These are phyloP conservation scores for Penicillium sp. DNA, from an alignment of 2,329 filamentous ascomycete genomes.

Conservation along the genomic window DNA sequence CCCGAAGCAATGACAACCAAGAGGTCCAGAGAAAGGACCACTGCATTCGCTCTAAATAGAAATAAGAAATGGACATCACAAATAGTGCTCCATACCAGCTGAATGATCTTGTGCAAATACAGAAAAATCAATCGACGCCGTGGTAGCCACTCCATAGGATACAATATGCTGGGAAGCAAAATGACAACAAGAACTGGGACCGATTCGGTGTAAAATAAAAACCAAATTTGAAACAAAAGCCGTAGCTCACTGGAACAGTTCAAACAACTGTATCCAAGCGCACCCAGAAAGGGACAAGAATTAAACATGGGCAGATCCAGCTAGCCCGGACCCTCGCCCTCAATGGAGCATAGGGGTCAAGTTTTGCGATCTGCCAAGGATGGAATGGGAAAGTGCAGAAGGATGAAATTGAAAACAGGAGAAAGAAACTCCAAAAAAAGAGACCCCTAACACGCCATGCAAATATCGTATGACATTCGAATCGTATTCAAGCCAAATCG, in stretches of 20 bases:
- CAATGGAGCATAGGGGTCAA: neutral
- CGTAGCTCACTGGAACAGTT: conserved; percentile 3
- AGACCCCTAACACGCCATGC: conserved; percentile 21
- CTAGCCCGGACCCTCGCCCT: neutral
- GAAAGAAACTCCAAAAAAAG: conserved; percentile 8
- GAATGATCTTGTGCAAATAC: conserved; percentile 18
- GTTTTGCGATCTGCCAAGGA: conserved; percentile 6
- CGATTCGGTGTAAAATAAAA: neutral
- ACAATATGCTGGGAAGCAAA: conserved; percentile 25
- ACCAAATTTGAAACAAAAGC: conserved; percentile 7
- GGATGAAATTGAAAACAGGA: conserved; percentile 14
- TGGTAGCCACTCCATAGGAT: conserved; percentile 27
- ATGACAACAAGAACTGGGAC: conserved; percentile 5
- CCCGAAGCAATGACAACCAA: neutral
- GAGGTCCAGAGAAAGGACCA: conserved; percentile 3
- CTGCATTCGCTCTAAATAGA: conserved; percentile 18
- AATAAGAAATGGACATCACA: conserved; percentile 6
- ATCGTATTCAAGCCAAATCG: conserved; percentile 18
- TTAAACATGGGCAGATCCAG: conserved; percentile 9
- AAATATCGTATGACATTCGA: conserved; percentile 24
- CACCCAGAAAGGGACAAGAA: conserved; percentile 7
- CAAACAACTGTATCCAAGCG: neutral
- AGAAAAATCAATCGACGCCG: conserved; percentile 24
- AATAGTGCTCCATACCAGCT: conserved; percentile 15
- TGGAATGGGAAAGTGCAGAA: conserved; percentile 9